These are phyloP conservation scores for Boletus rubropictus DNA, from an alignment of 768 basidiomycete genomes.

Conservation along the genomic window DNA sequence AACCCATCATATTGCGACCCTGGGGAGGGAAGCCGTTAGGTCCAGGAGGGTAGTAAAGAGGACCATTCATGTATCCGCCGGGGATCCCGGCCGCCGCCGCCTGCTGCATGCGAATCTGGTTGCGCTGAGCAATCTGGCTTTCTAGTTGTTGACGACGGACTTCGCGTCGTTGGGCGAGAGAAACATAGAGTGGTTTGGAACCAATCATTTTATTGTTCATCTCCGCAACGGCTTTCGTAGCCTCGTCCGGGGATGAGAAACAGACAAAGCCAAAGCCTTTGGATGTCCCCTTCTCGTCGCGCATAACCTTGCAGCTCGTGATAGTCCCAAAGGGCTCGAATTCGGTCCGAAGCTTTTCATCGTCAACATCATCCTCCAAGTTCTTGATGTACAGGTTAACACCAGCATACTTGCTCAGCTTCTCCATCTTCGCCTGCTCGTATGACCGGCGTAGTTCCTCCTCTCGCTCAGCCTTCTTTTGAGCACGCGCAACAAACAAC, in stretches of 20 bases:
- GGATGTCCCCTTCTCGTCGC: slow-evolving; percentile 87
- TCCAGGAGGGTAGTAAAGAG: slow-evolving; percentile 74
- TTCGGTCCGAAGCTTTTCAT: slow-evolving; percentile 93
- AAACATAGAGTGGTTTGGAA: slow-evolving; percentile 96
- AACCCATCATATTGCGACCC: slow-evolving; percentile 64
- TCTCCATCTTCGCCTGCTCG: slow-evolving; percentile 95
- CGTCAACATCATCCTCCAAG: slow-evolving; percentile 95
- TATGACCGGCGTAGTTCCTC: slow-evolving; percentile 91
- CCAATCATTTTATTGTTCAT: slow-evolving; percentile 99
- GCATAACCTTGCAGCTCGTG: slow-evolving; percentile 99
- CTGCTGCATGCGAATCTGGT: slow-evolving; percentile 93
- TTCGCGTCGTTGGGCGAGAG: slow-evolving; percentile 96
- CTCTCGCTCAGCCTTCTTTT: slow-evolving; percentile 98
- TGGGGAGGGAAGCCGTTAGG: slow-evolving; percentile 73
- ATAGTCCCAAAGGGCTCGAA: slow-evolving; percentile 97
- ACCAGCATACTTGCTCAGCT: slow-evolving; percentile 95
- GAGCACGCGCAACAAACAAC: slow-evolving; percentile 92
- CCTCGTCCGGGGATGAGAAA: slow-evolving; percentile 97
- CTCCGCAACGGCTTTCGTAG: slow-evolving; percentile 98
- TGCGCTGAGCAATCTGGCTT: slow-evolving; percentile 97
- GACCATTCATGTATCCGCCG: slow-evolving; percentile 37
- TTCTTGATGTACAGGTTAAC: slow-evolving; percentile 99
- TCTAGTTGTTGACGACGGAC: slow-evolving; percentile 97
- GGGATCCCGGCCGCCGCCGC: slow-evolving; percentile 81
- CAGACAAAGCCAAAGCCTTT: slow-evolving; percentile 99